phyloP scores from a whole-genome alignment of 2,329 filamentous ascomycete species.

The Xylaria digitata region DNA sequence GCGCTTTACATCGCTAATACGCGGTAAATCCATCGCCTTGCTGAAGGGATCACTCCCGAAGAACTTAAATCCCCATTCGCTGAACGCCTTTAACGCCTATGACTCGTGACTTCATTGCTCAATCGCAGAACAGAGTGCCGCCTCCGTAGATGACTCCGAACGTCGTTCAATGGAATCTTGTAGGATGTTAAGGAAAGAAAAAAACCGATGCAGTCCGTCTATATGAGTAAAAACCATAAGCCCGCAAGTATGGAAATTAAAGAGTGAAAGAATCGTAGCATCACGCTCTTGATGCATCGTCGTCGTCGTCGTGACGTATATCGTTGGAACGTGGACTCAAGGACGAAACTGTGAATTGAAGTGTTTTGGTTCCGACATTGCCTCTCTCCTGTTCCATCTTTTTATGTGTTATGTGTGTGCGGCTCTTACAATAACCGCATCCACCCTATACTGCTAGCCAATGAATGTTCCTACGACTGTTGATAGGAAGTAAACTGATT shows the following conservation, averaged over 20 bases:
- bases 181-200: slow-evolving; percentile 8
- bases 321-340: background rate
- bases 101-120: slow-evolving; percentile 16
- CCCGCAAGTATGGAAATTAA: slow-evolving; percentile 1
- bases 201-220: slow-evolving; percentile 32
- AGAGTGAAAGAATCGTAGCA: slow-evolving; percentile 15
- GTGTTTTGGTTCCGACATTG: background rate
- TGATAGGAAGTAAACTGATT: slow-evolving; percentile 43
- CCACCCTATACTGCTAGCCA: slow-evolving; percentile 28
- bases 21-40: slow-evolving; percentile 3
- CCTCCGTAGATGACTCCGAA: slow-evolving; percentile 10
- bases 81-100: slow-evolving; percentile 28
- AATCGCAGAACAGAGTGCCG: slow-evolving; percentile 17
- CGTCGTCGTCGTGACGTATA: background rate
- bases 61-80: background rate
- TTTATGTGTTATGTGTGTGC: background rate
- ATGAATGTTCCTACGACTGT: slow-evolving; percentile 41
- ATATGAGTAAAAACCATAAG: slow-evolving; percentile 30
- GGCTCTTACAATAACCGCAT: slow-evolving; percentile 2
- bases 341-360: background rate
- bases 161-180: slow-evolving; percentile 17
- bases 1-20: slow-evolving; percentile 1
- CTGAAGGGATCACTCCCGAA: slow-evolving; percentile 1
- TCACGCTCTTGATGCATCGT: slow-evolving; percentile 12
- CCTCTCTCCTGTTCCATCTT: background rate